phyloP scores from a whole-genome alignment of 2,329 filamentous ascomycete species.

The Davidsoniella virescens region DNA sequence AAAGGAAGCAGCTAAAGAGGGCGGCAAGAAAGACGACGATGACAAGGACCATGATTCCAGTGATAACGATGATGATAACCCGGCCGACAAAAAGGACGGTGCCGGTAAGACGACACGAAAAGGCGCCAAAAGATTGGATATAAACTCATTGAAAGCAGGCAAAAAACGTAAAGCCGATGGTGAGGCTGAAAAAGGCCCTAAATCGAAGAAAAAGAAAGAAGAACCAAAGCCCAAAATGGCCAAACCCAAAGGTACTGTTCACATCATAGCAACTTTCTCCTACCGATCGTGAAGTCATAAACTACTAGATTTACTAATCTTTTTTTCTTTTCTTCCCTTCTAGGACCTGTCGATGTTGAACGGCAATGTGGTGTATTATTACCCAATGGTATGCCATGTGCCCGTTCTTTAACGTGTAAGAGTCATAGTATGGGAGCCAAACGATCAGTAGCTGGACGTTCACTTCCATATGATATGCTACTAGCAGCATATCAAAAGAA shows the following conservation, averaged over 20 bases:
- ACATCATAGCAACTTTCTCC: neutral
- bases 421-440: conserved; percentile 93
- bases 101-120: conserved; percentile 39
- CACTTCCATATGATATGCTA: conserved; percentile 82
- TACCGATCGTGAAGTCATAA: neutral
- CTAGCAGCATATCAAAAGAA: conserved; percentile 86
- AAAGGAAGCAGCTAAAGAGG: conserved; percentile 42
- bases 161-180: conserved; percentile 66
- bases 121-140: conserved; percentile 44
- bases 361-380: conserved; percentile 80
- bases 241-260: conserved; percentile 56
- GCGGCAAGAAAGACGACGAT: conserved; percentile 34
- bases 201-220: conserved; percentile 90
- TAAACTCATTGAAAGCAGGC: conserved; percentile 38
- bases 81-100: conserved; percentile 26
- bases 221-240: conserved; percentile 69
- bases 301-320: conserved; percentile 13
- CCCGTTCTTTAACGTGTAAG: conserved; percentile 81
- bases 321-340: neutral
- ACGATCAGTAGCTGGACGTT: conserved; percentile 70
- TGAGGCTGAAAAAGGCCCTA: conserved; percentile 66
- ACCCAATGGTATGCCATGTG: conserved; percentile 73
- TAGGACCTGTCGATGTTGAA: conserved; percentile 80
- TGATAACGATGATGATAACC: conserved; percentile 27
- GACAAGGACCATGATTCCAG: conserved; percentile 33